Percentiles rank a stretch among this genome's conserved stretches.
Evolutionary conservation across 306 rosid species (phyloP).

Genomic region (Albizia julibrissin): DNA sequence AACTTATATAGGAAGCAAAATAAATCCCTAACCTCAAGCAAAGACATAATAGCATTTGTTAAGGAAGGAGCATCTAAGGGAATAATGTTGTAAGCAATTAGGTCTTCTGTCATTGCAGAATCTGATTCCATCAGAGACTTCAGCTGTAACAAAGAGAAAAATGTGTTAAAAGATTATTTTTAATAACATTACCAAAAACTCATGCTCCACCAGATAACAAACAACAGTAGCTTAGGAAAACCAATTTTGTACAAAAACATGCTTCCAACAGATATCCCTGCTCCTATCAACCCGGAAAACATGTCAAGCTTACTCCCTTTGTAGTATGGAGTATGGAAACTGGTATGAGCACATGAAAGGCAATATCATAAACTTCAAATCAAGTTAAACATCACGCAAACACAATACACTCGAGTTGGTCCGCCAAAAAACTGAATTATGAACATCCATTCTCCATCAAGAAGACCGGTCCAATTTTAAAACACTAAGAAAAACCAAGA

Average conservation of each 20-base stretch:
- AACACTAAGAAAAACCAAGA: not conserved
- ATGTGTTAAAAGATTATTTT: constrained; percentile 15
- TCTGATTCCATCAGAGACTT: constrained; percentile 79
- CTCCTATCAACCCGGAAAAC: not conserved
- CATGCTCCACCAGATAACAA: not conserved
- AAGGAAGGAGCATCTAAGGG: constrained; percentile 79
- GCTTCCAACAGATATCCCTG: not conserved
- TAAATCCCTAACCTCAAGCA: constrained; percentile 66
- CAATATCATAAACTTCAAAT: not conserved
- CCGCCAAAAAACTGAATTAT: not conserved
- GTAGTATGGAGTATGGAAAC: not conserved
- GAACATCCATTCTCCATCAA: not conserved
- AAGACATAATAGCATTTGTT: constrained; percentile 63
- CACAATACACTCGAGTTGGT: not conserved
- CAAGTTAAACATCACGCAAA: not conserved
- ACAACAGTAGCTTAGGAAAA: not conserved
- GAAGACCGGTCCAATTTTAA: not conserved
- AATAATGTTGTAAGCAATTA: constrained; percentile 87
- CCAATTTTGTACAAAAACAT: not conserved
- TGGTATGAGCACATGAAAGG: not conserved
- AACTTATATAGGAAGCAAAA: not conserved
- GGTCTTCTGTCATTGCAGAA: constrained; percentile 86
- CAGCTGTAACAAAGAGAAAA: constrained; percentile 58
- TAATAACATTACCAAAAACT: not conserved
- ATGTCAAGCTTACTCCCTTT: not conserved